These are phyloP conservation scores for Wallacemonas collosoma DNA, from an alignment of 208 protist species.

Conservation along the genomic window DNA sequence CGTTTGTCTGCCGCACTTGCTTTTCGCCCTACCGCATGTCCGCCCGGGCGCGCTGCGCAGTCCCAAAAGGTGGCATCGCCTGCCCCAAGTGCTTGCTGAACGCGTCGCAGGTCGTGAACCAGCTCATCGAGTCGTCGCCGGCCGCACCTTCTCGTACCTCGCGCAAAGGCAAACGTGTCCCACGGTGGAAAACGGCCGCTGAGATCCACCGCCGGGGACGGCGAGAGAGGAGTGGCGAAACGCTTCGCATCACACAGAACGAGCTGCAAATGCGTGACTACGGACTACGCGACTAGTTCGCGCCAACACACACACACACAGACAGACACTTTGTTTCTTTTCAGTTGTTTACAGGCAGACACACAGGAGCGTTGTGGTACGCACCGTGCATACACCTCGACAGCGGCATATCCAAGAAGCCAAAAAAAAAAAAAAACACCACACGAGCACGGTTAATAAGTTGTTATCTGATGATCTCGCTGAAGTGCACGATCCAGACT, in stretches of 20 bases:
- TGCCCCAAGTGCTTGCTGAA: slow-evolving; percentile 75
- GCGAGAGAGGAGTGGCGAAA: slow-evolving; percentile 29
- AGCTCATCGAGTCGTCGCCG: neutral
- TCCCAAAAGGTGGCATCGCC: slow-evolving; percentile 44
- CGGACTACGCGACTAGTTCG: slow-evolving; percentile 39
- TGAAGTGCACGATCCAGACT: too few species aligned
- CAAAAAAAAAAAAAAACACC: too few species aligned
- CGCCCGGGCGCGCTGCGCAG: slow-evolving; percentile 54
- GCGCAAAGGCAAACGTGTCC: neutral
- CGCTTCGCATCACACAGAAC: slow-evolving; percentile 28
- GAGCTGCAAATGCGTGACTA: slow-evolving; percentile 45
- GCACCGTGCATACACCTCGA: too few species aligned
- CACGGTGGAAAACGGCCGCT: neutral
- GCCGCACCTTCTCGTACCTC: too few species aligned
- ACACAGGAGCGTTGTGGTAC: too few species aligned
- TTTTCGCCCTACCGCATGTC: slow-evolving; percentile 72
- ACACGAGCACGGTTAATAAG: too few species aligned
- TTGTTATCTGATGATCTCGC: too few species aligned
- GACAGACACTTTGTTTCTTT: neutral
- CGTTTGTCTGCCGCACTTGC: slow-evolving; percentile 80
- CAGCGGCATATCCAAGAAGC: too few species aligned
- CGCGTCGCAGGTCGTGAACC: slow-evolving; percentile 15
- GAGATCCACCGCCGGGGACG: neutral
- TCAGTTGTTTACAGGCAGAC: too few species aligned
- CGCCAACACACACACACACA: neutral